A percentile compares a stretch with the other conserved stretches of the same genome.
Conservation (phyloP, 2,329 filamentous ascomycete genomes). For the Tothia fuscella region DNA sequence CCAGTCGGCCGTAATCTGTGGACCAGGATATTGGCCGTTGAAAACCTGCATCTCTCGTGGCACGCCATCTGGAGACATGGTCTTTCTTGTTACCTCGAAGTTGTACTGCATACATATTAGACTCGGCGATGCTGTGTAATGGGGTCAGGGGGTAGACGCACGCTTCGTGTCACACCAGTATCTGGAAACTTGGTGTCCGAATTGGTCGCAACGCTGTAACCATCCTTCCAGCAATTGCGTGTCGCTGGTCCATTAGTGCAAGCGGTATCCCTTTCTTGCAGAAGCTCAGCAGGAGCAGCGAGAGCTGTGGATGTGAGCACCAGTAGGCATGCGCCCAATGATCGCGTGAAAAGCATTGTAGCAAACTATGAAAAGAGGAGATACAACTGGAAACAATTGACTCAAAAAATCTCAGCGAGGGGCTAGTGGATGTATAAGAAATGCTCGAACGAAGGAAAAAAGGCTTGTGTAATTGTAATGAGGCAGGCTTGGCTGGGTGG, state of each 20-base stretch:
- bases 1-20: conserved; percentile 33
- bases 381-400: conserved; percentile 4
- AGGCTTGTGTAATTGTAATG: conserved; percentile 2
- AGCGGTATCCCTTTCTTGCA: not conserved
- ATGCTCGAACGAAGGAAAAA: not conserved
- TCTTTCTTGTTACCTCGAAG: conserved; percentile 31
- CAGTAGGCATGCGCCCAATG: conserved; percentile 6
- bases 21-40: conserved; percentile 37
- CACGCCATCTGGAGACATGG: conserved; percentile 35
- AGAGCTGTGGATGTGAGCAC: conserved; percentile 3
- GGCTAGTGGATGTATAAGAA: not conserved
- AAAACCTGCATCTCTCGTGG: conserved; percentile 28
- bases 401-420: conserved; percentile 5
- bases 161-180: conserved; percentile 18
- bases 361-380: not conserved
- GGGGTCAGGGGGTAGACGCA: not conserved
- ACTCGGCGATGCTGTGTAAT: not conserved
- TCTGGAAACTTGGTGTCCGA: conserved; percentile 19
- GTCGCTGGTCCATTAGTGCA: conserved; percentile 10
- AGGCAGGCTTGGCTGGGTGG: conserved; percentile 5
- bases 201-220: conserved; percentile 20
- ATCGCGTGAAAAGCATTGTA: conserved; percentile 5
- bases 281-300: not conserved
- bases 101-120: conserved; percentile 24
- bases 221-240: conserved; percentile 21